Conservation (phyloP, 371 early-diverging fungal species). For the Lichtheimia ornata region DNA sequence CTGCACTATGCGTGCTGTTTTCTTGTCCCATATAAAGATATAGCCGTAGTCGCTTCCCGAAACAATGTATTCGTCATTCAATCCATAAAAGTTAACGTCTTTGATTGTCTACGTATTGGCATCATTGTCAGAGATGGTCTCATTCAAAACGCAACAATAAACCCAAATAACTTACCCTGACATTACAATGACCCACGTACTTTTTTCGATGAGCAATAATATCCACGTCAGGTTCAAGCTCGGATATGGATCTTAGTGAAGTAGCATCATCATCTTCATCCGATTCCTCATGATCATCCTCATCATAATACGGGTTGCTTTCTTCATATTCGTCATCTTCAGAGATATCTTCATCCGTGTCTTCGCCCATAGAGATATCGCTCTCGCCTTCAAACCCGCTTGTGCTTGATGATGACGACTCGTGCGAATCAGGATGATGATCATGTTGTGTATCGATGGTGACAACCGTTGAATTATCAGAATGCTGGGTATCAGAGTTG, state of each 20-base stretch:
- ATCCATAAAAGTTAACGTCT: slow-evolving; percentile 79
- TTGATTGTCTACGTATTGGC: slow-evolving; percentile 61
- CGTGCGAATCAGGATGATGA: neutral
- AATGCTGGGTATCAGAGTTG: slow-evolving; percentile 4
- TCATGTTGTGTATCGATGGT: neutral
- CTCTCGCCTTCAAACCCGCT: neutral
- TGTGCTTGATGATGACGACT: neutral
- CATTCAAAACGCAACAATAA: neutral
- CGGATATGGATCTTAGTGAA: neutral
- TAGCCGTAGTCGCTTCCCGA: slow-evolving; percentile 84
- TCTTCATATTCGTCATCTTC: slow-evolving; percentile 4
- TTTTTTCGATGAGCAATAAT: slow-evolving; percentile 28
- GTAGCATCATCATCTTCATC: slow-evolving; percentile 5
- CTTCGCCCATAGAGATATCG: neutral
- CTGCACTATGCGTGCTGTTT: slow-evolving; percentile 61
- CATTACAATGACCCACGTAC: slow-evolving; percentile 44
- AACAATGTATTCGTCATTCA: slow-evolving; percentile 67
- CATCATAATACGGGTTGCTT: slow-evolving; percentile 2
- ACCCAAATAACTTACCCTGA: slow-evolving; percentile 25
- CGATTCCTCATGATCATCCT: slow-evolving; percentile 9
- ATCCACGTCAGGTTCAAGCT: slow-evolving; percentile 22
- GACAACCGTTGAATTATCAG: neutral
- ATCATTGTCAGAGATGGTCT: neutral
- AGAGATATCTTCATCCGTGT: neutral
- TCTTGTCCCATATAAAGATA: slow-evolving; percentile 76